Evolutionary conservation across 176 grass and related monocot species (phyloP), one percentile per base, ranked within the genome.

Genomic region (Phragmites australis): DNA sequence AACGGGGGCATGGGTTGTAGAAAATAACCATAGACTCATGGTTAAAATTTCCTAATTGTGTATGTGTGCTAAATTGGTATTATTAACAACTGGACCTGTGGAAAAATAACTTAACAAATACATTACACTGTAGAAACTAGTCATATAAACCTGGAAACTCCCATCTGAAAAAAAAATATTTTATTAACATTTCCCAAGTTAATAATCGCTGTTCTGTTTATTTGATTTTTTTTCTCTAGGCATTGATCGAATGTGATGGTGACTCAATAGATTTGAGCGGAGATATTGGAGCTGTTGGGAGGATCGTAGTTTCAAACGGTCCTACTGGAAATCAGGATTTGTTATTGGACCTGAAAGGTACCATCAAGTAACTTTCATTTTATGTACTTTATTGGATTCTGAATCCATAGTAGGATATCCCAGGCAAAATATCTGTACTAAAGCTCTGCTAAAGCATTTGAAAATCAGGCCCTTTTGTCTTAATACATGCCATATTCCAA

Each of bases 231-330:
- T 74, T 85, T n/a, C n/a, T 83, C 57, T 79, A 98, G 95, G 95
- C 95, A 61, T 83, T 98, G 80, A 82, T 98, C 66, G 95, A 98
- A 85, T 98, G 95, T 84, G 95, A 93, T 78, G 95, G 95, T 14
- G 90, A 98, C 75, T 98, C 90, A 0, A 94, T 98, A 89, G 95
- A 98, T 76, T 90, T 98, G 53, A 98, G 95, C 16, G 95, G 95
- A 87, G 92, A 98, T 87, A 70, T 93, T 77, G 90, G 95, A 82
- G 92, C 95, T 71, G 90, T 98, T 62, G 95, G 95, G 49, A 68
- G 95, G 60, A 72, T 98, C 39, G 86, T 94, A 82, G 87, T 94
- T 86, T 94, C 92, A 82, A 88, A 98, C 79, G 78, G 74, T 60
- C 72, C 87, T 78, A 79, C 72, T 72, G 89, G 87, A 43, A 94